Conservation (phyloP, 345 rosid genomes). For the Brassica juncea region DNA sequence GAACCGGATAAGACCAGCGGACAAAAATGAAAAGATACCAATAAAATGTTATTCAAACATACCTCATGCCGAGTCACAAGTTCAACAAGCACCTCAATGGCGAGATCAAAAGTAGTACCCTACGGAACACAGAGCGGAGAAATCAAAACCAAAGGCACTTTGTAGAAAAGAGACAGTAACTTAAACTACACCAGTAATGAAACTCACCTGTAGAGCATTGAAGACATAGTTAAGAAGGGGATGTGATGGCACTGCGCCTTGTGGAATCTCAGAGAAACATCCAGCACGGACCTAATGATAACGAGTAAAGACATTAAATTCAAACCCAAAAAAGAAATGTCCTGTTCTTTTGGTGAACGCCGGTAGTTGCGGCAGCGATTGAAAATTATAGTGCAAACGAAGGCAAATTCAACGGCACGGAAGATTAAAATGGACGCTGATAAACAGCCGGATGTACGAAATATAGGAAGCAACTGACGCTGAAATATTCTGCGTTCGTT, state of each 20-base stretch:
- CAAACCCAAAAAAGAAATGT: background rate
- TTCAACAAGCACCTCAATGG: conserved; percentile 91
- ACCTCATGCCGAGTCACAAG: conserved; percentile 90
- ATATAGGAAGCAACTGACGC: too few relatives aligned
- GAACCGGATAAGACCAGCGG: background rate
- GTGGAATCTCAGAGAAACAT: conserved; percentile 90
- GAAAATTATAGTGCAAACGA: too few relatives aligned
- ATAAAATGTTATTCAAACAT: conserved; percentile 19
- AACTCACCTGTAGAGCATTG: conserved; percentile 71
- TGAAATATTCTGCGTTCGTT: too few relatives aligned
- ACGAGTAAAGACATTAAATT: conserved; percentile 22
- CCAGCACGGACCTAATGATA: conserved; percentile 78
- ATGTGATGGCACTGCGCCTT: conserved; percentile 67
- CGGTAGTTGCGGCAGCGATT: too few relatives aligned
- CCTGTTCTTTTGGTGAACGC: too few relatives aligned
- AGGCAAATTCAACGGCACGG: too few relatives aligned
- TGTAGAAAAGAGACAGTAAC: conserved; percentile 12
- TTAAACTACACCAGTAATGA: background rate
- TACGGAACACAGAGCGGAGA: conserved; percentile 32
- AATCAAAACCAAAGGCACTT: conserved; percentile 9
- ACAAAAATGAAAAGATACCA: conserved; percentile 3
- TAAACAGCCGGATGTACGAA: too few relatives aligned
- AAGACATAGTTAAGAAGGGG: conserved; percentile 85
- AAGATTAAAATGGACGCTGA: too few relatives aligned
- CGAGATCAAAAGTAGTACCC: conserved; percentile 82